Conservation (phyloP, 1,284 basidiomycete species). For the Psilocybe mexicana region DNA sequence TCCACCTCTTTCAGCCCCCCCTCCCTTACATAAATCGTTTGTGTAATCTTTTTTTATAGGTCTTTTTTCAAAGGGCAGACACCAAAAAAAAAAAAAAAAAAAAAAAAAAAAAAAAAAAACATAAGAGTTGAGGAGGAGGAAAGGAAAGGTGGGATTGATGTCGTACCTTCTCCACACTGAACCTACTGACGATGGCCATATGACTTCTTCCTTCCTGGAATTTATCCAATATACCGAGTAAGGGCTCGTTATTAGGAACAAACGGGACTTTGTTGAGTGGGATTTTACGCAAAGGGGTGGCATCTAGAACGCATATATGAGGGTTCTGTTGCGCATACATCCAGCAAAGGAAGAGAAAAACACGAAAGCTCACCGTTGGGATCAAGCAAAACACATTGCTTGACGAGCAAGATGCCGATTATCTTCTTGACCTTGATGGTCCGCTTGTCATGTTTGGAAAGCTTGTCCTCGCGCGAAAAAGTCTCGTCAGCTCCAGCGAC, state of each 20-base stretch:
- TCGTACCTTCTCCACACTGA: conserved; percentile 53
- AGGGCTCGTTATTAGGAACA: conserved; percentile 83
- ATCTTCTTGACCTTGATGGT: conserved; percentile 70
- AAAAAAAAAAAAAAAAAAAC: no score
- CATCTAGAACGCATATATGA: conserved; percentile 47
- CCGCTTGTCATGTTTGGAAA: conserved; percentile 15
- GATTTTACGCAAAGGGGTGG: conserved; percentile 74
- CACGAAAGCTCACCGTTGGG: conserved; percentile 62
- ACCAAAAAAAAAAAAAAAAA: no score
- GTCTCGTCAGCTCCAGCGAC: conserved; percentile 22
- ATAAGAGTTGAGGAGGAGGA: conserved; percentile 9
- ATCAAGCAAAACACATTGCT: conserved; percentile 87
- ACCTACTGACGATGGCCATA: conserved; percentile 85
- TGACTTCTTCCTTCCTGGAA: conserved; percentile 92
- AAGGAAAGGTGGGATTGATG: background rate
- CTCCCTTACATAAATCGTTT: no score
- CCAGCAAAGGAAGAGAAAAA: background rate
- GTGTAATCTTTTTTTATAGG: no score
- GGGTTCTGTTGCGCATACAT: background rate
- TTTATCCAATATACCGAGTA: conserved; percentile 85
- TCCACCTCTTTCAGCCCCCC: no score
- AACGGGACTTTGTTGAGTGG: conserved; percentile 85
- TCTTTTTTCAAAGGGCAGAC: no score
- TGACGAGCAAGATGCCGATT: conserved; percentile 79
- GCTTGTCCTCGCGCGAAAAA: conserved; percentile 10